phyloP scores from a whole-genome alignment of 2,329 filamentous ascomycete species.

The Monosporascus sp. region DNA sequence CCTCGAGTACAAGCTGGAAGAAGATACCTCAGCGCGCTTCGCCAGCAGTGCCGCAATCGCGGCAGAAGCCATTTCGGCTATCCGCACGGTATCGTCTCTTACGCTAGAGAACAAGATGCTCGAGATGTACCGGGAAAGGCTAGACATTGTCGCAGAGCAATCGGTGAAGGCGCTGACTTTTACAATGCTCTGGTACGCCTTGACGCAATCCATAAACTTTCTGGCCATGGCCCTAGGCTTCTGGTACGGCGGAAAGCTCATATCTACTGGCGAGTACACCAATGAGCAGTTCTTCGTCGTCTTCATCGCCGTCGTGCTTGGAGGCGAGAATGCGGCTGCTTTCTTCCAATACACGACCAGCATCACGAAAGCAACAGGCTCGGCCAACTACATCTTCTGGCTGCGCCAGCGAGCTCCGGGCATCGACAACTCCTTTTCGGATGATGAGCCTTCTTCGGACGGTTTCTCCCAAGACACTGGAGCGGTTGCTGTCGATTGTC shows the following conservation, averaged over 20 bases:
- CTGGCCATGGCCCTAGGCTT: conserved; percentile 29
- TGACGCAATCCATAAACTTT: conserved; percentile 24
- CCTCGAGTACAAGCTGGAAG: conserved; percentile 25
- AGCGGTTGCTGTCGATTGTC: conserved; percentile 24
- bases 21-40: neutral
- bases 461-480: conserved; percentile 19
- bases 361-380: conserved; percentile 44
- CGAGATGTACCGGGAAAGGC: conserved; percentile 24
- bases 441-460: too few relatives aligned
- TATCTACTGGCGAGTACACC: conserved; percentile 31
- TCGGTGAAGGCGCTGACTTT: conserved; percentile 7
- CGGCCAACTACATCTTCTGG: conserved; percentile 47
- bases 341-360: conserved; percentile 44
- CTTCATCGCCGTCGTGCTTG: conserved; percentile 45
- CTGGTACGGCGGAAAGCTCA: conserved; percentile 28
- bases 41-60: conserved; percentile 37
- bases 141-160: conserved; percentile 16
- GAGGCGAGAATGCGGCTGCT: conserved; percentile 33
- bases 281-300: conserved; percentile 41
- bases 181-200: conserved; percentile 19
- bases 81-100: conserved; percentile 38
- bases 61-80: conserved; percentile 38
- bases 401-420: conserved; percentile 34
- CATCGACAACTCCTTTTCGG: conserved; percentile 18
- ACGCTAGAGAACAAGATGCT: conserved; percentile 30